Evolutionary conservation across 2,329 filamentous ascomycete genomes (phyloP), one percentile per base, ranked within the genome.

Genomic region (Dendryphion nanum): DNA sequence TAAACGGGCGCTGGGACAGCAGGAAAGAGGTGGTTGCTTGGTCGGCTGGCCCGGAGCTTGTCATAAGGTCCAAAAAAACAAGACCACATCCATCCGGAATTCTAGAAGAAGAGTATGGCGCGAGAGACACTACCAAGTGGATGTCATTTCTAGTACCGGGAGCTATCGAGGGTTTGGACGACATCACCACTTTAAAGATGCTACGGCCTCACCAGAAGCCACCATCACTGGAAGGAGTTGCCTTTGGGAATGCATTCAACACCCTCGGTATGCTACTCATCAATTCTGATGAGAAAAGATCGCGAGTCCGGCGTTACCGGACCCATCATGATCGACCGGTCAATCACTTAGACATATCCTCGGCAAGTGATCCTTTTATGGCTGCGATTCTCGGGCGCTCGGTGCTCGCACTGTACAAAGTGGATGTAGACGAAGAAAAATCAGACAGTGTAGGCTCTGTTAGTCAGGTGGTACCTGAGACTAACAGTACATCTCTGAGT

Each of bases 41-140:
- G 72, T 79, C 79, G 36, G 79, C 79, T 10, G 81, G 77, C 1
- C 74, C 79, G 2, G 72, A 79, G 40, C 54, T 84, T 7, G 61
- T 76, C 4, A 44, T 81, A 40, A 67, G 75, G 15, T 64, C 72
- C 8, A 74, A 71, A 48, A 64, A 73, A 37, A 68, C 68, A 17
- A n/a, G 10, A 10, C 23, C 23, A 8, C 10, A 10, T 10, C 71
- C 68, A 2, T 37, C 44, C 3, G 50, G 47, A 10, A 38, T 44
- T 3, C 10, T 10, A 26, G 40, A 39, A 37, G 43, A 59, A 35
- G 50, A 49, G 40, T 8, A 23, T 18, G 57, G 23, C 40, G 50
- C 34, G 37, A 50, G 44, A 31, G 52, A 8, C 58, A 47, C 50
- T 13, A 63, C 61, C 39, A 56, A 58, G 20, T 82, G 77, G 76